Conservation (phyloP, 495 filamentous ascomycete genomes). For the Penicillium subrubescens region DNA sequence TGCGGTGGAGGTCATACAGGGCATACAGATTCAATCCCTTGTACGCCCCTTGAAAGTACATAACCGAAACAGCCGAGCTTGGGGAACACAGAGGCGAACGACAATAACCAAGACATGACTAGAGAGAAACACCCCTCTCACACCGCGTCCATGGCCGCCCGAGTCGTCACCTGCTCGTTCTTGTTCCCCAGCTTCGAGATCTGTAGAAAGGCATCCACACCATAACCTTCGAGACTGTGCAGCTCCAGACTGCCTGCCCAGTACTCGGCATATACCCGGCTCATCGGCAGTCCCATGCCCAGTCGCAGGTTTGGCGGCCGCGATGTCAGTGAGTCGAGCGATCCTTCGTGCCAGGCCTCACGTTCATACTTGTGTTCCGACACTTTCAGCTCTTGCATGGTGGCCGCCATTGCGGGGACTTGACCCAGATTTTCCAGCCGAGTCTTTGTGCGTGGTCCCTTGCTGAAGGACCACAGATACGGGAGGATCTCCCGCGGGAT, state of each 20-base stretch:
- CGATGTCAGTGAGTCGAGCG: slow-evolving; percentile 74
- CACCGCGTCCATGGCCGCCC: slow-evolving; percentile 87
- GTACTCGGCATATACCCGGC: slow-evolving; percentile 95
- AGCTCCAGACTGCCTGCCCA: slow-evolving; percentile 94
- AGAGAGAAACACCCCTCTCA: slow-evolving; percentile 45
- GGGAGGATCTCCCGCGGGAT: slow-evolving; percentile 84
- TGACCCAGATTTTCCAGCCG: slow-evolving; percentile 79
- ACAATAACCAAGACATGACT: background rate
- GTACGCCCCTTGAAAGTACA: background rate
- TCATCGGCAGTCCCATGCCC: slow-evolving; percentile 93
- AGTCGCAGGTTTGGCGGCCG: slow-evolving; percentile 85
- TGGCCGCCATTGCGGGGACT: slow-evolving; percentile 92
- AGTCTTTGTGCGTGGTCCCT: slow-evolving; percentile 73
- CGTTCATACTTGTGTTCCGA: slow-evolving; percentile 35
- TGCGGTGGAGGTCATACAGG: background rate
- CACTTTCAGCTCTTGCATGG: slow-evolving; percentile 78
- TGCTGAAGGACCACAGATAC: slow-evolving; percentile 94
- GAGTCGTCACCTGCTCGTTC: slow-evolving; percentile 90
- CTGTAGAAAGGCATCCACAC: slow-evolving; percentile 96
- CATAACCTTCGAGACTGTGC: slow-evolving; percentile 94
- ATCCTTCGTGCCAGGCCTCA: slow-evolving; percentile 55
- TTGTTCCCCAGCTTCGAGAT: slow-evolving; percentile 98
- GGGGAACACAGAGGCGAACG: background rate
- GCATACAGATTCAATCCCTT: background rate
- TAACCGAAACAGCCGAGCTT: background rate